Base-by-base conservation (phyloP, 345 rosid species). In the Camelina hispida region DNA sequence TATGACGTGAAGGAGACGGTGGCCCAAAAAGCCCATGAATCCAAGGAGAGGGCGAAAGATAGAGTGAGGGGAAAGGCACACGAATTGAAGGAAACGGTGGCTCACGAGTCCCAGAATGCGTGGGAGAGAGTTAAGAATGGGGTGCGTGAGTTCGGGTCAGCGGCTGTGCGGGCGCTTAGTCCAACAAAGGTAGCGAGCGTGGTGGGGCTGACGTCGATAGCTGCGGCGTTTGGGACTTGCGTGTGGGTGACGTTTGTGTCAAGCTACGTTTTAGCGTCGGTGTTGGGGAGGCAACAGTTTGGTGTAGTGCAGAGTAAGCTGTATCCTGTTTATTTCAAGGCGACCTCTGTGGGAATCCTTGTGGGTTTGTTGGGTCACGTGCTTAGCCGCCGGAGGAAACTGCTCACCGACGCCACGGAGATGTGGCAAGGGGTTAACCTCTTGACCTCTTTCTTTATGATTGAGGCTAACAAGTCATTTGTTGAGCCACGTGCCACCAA, bases 161-260 rank as follows among this genome's bases (percentile, higher is more conserved):
- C 9, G 0, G 20, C 6, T 1, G 61, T 43, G 2, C 47, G 52
- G 42, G 16, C 73, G 11, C 1, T 77, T 30, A 73, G 69, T 52
- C 60, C 59, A 11, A 14, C 75, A 14, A 76, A 77, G 73, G 59
- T 71, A 58, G 72, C 66, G 16, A 59, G 83, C 17, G 62, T 86
- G 50, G 30, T 79, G 20, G 83, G 84, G 42, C 40, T 89, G 61
- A 56, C 81, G 18, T 91, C 88, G 7, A 85, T 87, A 1, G 77
- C 87, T 0, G 76, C 81, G 1, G 88, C 89, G 2, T 91, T 82
- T 61, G 97, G 98, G 67, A 83, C 77, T 82, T 73, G 88, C 62
- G 78, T 85, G 44, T 94, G 98, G 97, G 89, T 94, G 5, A 86
- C 96, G 34, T 90, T 94, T 71, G 55, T 85, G 10, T 90, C 95